Conservation (phyloP, 257 asterid genomes). For the Rehmannia glutinosa region DNA sequence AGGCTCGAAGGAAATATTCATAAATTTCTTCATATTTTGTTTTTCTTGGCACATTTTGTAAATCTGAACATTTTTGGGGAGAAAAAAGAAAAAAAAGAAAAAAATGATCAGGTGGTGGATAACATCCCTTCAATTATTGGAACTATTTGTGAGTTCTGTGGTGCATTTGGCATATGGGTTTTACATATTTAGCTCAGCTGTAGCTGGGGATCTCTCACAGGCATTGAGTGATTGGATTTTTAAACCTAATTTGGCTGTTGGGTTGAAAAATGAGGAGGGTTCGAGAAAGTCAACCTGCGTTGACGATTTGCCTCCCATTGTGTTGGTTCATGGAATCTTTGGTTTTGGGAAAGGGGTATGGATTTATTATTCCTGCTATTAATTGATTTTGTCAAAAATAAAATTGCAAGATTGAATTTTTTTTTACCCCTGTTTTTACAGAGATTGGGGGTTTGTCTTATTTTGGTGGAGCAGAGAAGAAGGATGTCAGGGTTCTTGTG, state of each 20-base stretch:
- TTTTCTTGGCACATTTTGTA: background rate
- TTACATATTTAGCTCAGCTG: constrained; percentile 88
- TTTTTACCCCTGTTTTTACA: constrained; percentile 25
- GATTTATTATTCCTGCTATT: background rate
- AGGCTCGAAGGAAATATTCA: constrained; percentile 47
- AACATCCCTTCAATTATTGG: constrained; percentile 56
- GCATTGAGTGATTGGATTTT: constrained; percentile 55
- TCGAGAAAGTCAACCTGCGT: constrained; percentile 26
- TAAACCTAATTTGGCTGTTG: constrained; percentile 51
- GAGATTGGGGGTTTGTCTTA: constrained; percentile 90
- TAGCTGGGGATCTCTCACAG: constrained; percentile 84
- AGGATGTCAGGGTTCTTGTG: constrained; percentile 92
- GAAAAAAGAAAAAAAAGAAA: background rate
- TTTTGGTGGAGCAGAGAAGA: constrained; percentile 97
- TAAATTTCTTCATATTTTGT: too few species aligned
- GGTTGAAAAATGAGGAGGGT: constrained; percentile 37
- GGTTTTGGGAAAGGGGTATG: constrained; percentile 99
- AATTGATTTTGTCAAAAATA: background rate
- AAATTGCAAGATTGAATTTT: constrained; percentile 11
- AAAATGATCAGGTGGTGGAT: constrained; percentile 79
- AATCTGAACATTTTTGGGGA: background rate
- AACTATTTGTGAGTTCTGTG: constrained; percentile 64
- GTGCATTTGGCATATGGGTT: constrained; percentile 88
- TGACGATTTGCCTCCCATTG: constrained; percentile 87
- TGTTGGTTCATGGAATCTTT: constrained; percentile 89